Percentiles rank a stretch among this genome's conserved stretches.
Conservation (phyloP, 2,329 filamentous ascomycete species). For the Aureobasidium sp. region DNA sequence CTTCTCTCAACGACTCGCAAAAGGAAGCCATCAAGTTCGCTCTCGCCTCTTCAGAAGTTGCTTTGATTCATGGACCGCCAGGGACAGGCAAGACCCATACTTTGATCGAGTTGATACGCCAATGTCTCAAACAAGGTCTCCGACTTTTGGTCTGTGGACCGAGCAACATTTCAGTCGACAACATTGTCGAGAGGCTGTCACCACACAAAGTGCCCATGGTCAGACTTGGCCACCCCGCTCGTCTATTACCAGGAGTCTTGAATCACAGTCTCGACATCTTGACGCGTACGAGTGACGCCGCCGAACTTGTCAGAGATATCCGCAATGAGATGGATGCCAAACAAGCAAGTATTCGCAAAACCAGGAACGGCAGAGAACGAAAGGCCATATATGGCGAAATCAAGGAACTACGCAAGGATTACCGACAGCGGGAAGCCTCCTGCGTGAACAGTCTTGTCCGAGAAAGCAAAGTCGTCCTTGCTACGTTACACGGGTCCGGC, state of each 20-base stretch:
- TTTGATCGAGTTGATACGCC: conserved; percentile 89
- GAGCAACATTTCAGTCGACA: conserved; percentile 96
- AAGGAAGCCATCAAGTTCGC: conserved; percentile 69
- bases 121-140: conserved; percentile 66
- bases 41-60: conserved; percentile 70
- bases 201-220: conserved; percentile 81
- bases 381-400: conserved; percentile 78
- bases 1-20: conserved; percentile 54
- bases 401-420: conserved; percentile 80
- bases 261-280: conserved; percentile 87
- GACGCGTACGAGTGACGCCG: conserved; percentile 83
- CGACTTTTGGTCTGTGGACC: conserved; percentile 90
- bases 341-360: conserved; percentile 82
- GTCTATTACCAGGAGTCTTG: conserved; percentile 79
- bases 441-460: conserved; percentile 71
- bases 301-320: conserved; percentile 81
- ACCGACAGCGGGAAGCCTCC: conserved; percentile 70
- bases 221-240: conserved; percentile 84
- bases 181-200: conserved; percentile 87
- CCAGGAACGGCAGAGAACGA: conserved; percentile 70
- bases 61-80: conserved; percentile 88
- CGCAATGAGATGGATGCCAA: conserved; percentile 89
- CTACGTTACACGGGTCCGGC: conserved; percentile 87
- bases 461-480: conserved; percentile 78
- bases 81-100: conserved; percentile 98